Base-by-base conservation (phyloP, 2,329 filamentous ascomycete genomes). In the Leptoxyphium fumago region DNA sequence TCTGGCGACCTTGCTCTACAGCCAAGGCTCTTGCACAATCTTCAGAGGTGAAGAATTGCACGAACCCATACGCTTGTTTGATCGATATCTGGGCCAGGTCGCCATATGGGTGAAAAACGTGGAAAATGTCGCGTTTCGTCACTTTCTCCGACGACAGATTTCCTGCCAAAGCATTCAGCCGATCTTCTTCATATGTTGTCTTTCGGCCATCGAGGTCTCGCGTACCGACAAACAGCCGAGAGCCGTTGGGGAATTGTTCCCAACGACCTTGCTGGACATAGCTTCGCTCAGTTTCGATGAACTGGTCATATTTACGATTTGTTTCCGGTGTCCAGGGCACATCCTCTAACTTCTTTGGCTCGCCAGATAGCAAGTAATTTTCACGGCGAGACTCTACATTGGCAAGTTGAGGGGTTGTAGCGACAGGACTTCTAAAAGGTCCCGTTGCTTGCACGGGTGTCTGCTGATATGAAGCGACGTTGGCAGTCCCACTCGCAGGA, bases 31-130 rank as follows among this genome's bases (percentile, higher is more conserved):
- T 71, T 45, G 75, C 71, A 50, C 87, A 94, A 56, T 89, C 81
- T 2, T 74, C 71, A 3, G 79, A 68, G 28, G 85, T 80, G 51
- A 94, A 74, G 52, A 93, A 98, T 60, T 96, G 91, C 30, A 96
- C 87, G 59, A 96, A 98, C 1, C 91, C 91, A 63, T 94, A 96
- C 1, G 88, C 88, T 52, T 91, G 87, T 63, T 96, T 96, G 54
- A 96, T 85, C 1, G 87, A 94, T 47, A 96, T 91, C 61, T 98
- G 91, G 2, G 88, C 89, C 40, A 98, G 70, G 48, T 80, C 81
- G 43, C 91, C 91, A 59, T 86, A 88, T 45, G 73, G 75, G 58
- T 87, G 79, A 59, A 98, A 96, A 14, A 89, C 73, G 58, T 94
- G 82, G 64, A 94, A 96, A 8, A 96, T 78, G 63, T 96, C 88